A percentile compares a stretch with the other conserved stretches of the same genome.
Evolutionary conservation across 108 stramenopile genomes (phyloP).

Genomic region (Conticribra weissflogii): DNA sequence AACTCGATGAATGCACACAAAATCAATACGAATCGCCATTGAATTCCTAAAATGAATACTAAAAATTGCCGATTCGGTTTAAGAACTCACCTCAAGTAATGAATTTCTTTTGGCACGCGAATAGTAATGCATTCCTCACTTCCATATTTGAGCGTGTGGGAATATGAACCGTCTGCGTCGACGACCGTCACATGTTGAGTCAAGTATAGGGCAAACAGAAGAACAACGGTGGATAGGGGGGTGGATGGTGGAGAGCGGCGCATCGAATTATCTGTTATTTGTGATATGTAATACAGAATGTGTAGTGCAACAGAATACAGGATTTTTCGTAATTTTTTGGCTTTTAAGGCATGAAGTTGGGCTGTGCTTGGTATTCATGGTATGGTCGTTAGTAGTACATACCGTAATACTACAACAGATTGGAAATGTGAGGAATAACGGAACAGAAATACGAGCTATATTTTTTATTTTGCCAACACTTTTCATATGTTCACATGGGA

Average conservation of each 20-base stretch:
- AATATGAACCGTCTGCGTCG: constrained; percentile 29
- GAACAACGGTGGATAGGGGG: neutral
- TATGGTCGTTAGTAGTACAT: no score
- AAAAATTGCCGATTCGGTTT: neutral
- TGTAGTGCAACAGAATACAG: no score
- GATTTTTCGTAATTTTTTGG: no score
- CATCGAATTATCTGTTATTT: no score
- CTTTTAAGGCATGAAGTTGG: no score
- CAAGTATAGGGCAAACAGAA: neutral
- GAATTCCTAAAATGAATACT: neutral
- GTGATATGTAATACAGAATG: no score
- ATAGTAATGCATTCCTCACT: constrained; percentile 45
- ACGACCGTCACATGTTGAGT: neutral
- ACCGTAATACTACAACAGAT: no score
- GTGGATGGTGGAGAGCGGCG: neutral
- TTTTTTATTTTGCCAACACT: no score
- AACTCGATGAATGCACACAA: neutral
- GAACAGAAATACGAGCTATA: no score
- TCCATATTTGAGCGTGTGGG: constrained; percentile 42
- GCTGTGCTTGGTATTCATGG: no score
- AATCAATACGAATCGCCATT: neutral
- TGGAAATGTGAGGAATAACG: no score
- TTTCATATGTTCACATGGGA: no score
- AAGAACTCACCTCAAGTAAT: constrained; percentile 26
- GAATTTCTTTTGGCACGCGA: constrained; percentile 32